Evolutionary conservation across 2,329 filamentous ascomycete species (phyloP).

Genomic region (Aspergillus transmontanensis): DNA sequence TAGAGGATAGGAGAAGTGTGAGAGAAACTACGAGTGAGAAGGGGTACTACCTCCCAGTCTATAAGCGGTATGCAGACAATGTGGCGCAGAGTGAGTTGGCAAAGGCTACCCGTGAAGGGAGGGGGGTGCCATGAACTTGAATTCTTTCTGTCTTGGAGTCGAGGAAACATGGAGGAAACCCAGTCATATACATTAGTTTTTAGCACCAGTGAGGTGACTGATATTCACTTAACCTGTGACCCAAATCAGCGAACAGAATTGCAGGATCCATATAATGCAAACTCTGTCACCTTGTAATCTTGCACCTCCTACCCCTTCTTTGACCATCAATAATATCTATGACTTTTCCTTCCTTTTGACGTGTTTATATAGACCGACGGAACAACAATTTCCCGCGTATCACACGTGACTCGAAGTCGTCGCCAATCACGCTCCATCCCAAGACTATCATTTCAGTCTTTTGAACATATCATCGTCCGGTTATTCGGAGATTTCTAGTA

Average conservation of each 20-base stretch:
- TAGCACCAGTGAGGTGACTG: not conserved
- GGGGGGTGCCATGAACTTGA: slow-evolving; percentile 63
- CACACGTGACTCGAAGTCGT: not conserved
- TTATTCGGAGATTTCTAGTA: slow-evolving; percentile 5
- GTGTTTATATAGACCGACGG: not conserved
- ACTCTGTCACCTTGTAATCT: no score
- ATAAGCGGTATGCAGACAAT: slow-evolving; percentile 68
- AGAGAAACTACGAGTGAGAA: slow-evolving; percentile 68
- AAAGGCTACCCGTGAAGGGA: slow-evolving; percentile 64
- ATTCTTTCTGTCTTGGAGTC: not conserved
- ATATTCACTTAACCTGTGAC: not conserved
- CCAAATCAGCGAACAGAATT: not conserved
- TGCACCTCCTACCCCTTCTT: no score
- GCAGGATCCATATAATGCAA: no score
- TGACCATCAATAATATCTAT: not conserved
- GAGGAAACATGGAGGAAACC: not conserved
- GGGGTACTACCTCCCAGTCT: slow-evolving; percentile 69
- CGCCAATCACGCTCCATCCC: slow-evolving; percentile 12
- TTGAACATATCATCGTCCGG: slow-evolving; percentile 1
- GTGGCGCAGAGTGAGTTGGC: slow-evolving; percentile 64
- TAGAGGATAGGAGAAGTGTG: slow-evolving; percentile 64
- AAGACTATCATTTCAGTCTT: slow-evolving; percentile 5
- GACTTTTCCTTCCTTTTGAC: not conserved
- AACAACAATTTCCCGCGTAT: not conserved
- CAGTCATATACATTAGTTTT: not conserved